phyloP scores from a whole-genome alignment of 2,329 filamentous ascomycete species.

The Neofusicoccum ribis region DNA sequence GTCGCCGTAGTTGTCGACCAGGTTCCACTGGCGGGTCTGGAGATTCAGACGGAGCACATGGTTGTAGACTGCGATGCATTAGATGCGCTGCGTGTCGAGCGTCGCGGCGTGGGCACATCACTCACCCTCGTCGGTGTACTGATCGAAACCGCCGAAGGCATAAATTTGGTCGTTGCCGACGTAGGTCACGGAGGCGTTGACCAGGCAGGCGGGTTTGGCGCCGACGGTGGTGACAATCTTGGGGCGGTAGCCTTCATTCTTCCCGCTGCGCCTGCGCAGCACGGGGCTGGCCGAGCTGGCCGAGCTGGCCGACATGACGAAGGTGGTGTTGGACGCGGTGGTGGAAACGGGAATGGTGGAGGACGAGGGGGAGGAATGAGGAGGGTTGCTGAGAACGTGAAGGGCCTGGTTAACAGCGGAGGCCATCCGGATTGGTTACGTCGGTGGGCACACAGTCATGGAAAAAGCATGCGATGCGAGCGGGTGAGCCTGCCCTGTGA shows the following conservation, averaged over 20 bases:
- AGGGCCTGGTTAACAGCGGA: constrained; percentile 14
- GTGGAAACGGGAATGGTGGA: constrained; percentile 27
- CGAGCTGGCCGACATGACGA: constrained; percentile 81
- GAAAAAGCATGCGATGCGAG: not conserved
- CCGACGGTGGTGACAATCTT: constrained; percentile 66
- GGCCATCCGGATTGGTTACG: constrained; percentile 8
- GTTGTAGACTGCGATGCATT: constrained; percentile 70
- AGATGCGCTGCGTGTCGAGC: constrained; percentile 15
- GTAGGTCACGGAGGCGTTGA: constrained; percentile 98
- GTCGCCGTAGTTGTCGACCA: constrained; percentile 98
- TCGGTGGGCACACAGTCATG: not conserved
- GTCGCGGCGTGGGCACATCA: not conserved
- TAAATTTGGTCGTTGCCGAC: constrained; percentile 97
- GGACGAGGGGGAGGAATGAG: constrained; percentile 12
- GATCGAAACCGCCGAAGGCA: constrained; percentile 96
- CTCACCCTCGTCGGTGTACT: constrained; percentile 89
- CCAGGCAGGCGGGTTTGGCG: constrained; percentile 82
- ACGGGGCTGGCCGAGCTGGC: constrained; percentile 62
- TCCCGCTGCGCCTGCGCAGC: constrained; percentile 44
- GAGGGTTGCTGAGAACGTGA: constrained; percentile 9
- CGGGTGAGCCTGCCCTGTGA: not conserved
- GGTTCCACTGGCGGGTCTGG: constrained; percentile 83
- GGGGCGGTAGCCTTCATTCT: constrained; percentile 76
- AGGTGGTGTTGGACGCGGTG: constrained; percentile 69
- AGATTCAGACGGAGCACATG: constrained; percentile 91